Evolutionary conservation across 2,329 filamentous ascomycete genomes (phyloP), one percentile per base, ranked within the genome.

Genomic region (Gyromitra esculenta): DNA sequence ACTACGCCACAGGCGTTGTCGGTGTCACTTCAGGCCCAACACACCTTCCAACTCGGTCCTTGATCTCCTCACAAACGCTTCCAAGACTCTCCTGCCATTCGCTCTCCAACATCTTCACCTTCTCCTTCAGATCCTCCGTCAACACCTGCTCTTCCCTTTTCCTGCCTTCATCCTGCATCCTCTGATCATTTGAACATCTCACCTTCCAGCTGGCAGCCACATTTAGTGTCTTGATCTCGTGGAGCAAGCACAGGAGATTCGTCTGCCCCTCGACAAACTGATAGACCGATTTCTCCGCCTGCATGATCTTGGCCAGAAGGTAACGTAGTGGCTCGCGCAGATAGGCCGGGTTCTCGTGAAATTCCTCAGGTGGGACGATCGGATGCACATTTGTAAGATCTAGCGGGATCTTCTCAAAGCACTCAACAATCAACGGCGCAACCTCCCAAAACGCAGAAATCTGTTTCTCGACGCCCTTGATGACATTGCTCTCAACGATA

Each of bases 381-480:
- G 80, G 79, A 7, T 84, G 83, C 9, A 89, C 83, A 56, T 81
- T 81, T 11, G 72, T 76, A 50, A 80, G 69, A n/a, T 87, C 84
- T 0, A 84, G 82, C 0, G 94, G 94, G 25, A 97, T 90, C 81
- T 92, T 91, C 76, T 97, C 92, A 9, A 97, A 87, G 60, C 98
- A 86, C 15, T 90, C 87, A 35, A 91, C 87, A 0, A 99, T 87
- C 2, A 91, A 90, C 1, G 96, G 96, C 0, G 94, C 95, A 81
- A 98, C 97, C 82, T 99, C 96, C 96, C 96, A 99, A 83, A 98
- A 99, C 0, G 95, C 94, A 8, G 91, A 94, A 1, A 97, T 88
- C 84, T 98, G 96, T 71, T 93, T 89, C 82, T 97, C 94, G 9
- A 98, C 93, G 15, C 95, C 96, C 8, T 92, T 90, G 21, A 90